Percentiles rank a stretch among this genome's conserved stretches.
phyloP scores from a whole-genome alignment of 228 moss, liverwort and hornwort genomes.

The Sphagnum fallax region DNA sequence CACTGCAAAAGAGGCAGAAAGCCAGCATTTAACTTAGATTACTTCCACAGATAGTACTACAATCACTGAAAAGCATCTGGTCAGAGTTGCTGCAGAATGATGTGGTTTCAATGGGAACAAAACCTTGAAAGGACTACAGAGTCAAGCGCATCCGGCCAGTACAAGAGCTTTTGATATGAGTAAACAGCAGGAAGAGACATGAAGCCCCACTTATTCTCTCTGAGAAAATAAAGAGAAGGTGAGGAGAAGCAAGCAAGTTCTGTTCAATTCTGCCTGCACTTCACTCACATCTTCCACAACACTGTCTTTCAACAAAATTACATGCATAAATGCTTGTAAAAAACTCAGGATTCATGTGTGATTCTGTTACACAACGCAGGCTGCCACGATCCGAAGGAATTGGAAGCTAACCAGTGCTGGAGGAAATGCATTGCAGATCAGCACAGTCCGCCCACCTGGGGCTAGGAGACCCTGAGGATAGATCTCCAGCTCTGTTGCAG shows the following conservation, averaged over 20 bases:
- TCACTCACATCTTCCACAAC: background rate
- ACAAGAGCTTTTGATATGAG: too few species aligned
- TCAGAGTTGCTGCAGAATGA: too few species aligned
- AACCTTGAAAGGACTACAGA: too few species aligned
- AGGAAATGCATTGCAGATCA: slow-evolving; percentile 29
- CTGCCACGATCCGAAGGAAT: background rate
- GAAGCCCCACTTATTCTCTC: too few species aligned
- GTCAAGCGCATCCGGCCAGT: too few species aligned
- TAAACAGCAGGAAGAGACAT: too few species aligned
- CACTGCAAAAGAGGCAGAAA: slow-evolving; percentile 4
- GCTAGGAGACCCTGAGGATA: slow-evolving; percentile 22
- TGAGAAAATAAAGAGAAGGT: background rate
- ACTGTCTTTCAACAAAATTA: background rate
- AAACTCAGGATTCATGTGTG: too few species aligned
- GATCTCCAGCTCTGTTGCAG: slow-evolving; percentile 71
- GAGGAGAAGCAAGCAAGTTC: background rate
- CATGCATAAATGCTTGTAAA: too few species aligned
- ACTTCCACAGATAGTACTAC: background rate
- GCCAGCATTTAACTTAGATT: background rate
- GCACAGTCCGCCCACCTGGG: slow-evolving; percentile 97
- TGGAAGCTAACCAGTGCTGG: background rate
- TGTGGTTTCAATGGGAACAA: too few species aligned
- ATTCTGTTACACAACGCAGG: too few species aligned
- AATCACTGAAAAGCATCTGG: too few species aligned
- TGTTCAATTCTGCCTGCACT: background rate